Conservation (phyloP, 148 eudicot genomes). For the Simmondsia chinensis region DNA sequence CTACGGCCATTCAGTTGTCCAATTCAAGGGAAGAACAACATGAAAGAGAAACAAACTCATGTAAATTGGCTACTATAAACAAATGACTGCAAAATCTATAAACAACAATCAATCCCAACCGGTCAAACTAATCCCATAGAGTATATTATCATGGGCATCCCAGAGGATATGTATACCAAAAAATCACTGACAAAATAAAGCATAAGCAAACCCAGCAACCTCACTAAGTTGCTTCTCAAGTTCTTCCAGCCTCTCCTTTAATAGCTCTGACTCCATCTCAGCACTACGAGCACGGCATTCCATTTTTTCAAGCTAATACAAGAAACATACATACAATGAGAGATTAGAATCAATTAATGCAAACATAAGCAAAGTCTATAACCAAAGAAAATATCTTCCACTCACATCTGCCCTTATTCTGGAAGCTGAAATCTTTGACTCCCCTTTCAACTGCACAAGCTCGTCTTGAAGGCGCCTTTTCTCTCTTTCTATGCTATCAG, state of each 20-base stretch:
- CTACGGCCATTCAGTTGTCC: too few relatives aligned
- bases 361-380: neutral
- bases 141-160: too few relatives aligned
- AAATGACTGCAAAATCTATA: too few relatives aligned
- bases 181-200: neutral
- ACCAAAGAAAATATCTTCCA: conserved; percentile 2
- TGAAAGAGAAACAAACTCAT: too few relatives aligned
- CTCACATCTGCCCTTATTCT: conserved; percentile 77
- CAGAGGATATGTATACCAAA: neutral
- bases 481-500: conserved; percentile 57
- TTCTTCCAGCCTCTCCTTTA: conserved; percentile 60
- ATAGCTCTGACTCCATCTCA: conserved; percentile 53
- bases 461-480: conserved; percentile 53
- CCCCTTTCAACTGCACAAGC: conserved; percentile 51
- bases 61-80: too few relatives aligned
- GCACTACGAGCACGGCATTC: conserved; percentile 67
- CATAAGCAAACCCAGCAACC: conserved; percentile 25
- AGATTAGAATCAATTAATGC: neutral
- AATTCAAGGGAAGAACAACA: too few relatives aligned
- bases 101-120: too few relatives aligned
- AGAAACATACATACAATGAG: neutral
- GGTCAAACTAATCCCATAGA: too few relatives aligned
- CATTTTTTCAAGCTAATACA: conserved; percentile 69
- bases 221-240: conserved; percentile 34
- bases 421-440: conserved; percentile 61